Conservation (phyloP, 1,139 yeast genomes). For the Debaryomyces udenii region DNA sequence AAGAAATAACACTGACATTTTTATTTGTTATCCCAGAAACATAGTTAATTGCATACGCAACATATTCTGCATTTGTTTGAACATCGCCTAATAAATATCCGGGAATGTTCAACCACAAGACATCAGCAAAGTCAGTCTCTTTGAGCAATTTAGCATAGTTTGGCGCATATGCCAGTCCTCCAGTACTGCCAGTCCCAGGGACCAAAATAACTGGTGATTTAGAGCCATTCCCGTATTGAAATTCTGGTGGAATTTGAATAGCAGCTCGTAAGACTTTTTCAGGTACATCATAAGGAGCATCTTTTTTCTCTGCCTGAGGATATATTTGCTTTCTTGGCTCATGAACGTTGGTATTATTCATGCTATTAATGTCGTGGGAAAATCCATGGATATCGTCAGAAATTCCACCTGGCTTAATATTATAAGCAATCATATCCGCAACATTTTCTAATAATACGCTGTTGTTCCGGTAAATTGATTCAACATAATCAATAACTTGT, state of each 20-base stretch:
- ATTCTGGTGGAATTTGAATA: conserved; percentile 1
- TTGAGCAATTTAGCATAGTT: conserved; percentile 4
- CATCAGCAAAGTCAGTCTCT: conserved; percentile 6
- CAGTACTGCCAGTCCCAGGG: conserved; percentile 9
- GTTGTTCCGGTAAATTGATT: neutral
- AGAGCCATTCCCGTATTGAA: conserved; percentile 3
- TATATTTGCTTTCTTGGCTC: conserved; percentile 4
- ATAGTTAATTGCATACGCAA: conserved; percentile 9
- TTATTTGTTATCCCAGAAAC: conserved; percentile 5
- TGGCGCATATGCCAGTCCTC: conserved; percentile 7
- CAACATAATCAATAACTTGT: neutral
- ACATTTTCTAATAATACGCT: neutral
- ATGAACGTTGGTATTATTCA: conserved; percentile 3
- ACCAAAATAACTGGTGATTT: conserved; percentile 3
- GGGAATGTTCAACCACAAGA: conserved; percentile 8
- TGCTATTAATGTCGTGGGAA: neutral
- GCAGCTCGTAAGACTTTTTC: conserved; percentile 5
- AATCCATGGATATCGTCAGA: neutral
- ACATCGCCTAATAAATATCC: conserved; percentile 3
- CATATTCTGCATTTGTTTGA: conserved; percentile 9
- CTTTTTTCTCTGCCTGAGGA: conserved; percentile 3
- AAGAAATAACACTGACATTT: conserved; percentile 8
- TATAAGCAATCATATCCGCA: neutral
- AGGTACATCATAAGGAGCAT: conserved; percentile 9
- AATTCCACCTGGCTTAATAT: neutral